Evolutionary conservation across 1,284 basidiomycete genomes (phyloP).

Genomic region (Porodaedalea pini): DNA sequence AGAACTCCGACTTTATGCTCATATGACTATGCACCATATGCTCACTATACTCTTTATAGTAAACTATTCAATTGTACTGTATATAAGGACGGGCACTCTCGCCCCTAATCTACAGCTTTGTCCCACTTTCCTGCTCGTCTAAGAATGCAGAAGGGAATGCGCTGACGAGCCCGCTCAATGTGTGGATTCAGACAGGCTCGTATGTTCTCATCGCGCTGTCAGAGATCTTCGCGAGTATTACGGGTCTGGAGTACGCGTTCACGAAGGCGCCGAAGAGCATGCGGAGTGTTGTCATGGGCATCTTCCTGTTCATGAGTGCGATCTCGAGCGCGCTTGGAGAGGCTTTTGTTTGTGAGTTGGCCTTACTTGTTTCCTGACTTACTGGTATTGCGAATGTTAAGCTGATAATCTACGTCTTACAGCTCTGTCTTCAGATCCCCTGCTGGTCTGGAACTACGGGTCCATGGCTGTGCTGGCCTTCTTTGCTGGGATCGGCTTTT

Average conservation of each 20-base stretch:
- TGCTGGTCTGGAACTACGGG: conserved; percentile 52
- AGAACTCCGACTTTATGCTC: too few species aligned
- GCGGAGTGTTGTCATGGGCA: conserved; percentile 72
- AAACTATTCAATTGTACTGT: too few species aligned
- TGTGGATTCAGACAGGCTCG: conserved; percentile 17
- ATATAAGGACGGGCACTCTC: too few species aligned
- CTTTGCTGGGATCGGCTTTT: conserved; percentile 52
- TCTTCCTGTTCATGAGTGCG: conserved; percentile 70
- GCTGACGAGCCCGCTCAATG: conserved; percentile 7
- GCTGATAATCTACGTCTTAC: neutral
- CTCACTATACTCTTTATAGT: too few species aligned
- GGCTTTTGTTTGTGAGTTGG: conserved; percentile 41
- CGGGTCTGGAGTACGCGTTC: conserved; percentile 86
- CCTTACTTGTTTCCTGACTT: neutral
- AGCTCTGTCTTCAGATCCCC: conserved; percentile 39
- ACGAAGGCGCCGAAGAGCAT: conserved; percentile 81
- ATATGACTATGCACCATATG: too few species aligned
- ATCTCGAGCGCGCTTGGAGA: conserved; percentile 63
- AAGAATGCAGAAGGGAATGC: conserved; percentile 28
- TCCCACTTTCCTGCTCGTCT: too few species aligned
- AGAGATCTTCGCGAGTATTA: conserved; percentile 84
- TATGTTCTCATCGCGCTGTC: conserved; percentile 68
- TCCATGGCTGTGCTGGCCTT: conserved; percentile 38
- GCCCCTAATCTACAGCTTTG: too few species aligned
- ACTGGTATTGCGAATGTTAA: neutral